Evolutionary conservation across 768 basidiomycete species (phyloP).

Genomic region (Auricularia auricula-judae): DNA sequence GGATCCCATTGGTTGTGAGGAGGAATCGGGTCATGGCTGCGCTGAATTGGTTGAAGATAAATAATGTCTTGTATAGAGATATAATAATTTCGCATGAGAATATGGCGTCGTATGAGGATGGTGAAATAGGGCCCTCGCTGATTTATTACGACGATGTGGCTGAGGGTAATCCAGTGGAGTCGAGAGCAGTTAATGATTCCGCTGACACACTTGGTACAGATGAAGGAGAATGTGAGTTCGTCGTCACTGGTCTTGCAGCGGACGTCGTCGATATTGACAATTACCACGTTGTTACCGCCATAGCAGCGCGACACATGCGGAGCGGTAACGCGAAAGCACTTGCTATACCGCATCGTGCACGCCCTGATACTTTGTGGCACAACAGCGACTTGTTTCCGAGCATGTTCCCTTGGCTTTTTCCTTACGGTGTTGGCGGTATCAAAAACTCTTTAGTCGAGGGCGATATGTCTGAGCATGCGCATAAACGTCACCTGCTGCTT

Average conservation of each 20-base stretch:
- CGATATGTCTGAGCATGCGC: constrained; percentile 5
- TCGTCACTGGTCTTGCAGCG: constrained; percentile 11
- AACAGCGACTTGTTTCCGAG: not conserved
- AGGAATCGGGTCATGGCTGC: constrained; percentile 14
- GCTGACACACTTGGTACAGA: constrained; percentile 11
- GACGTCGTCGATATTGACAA: not conserved
- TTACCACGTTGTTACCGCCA: not conserved
- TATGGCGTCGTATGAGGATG: constrained; percentile 2
- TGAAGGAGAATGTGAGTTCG: constrained; percentile 13
- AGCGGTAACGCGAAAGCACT: not conserved
- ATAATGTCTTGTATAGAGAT: constrained; percentile 23
- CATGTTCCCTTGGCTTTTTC: constrained; percentile 2
- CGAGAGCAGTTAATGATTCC: constrained; percentile 17
- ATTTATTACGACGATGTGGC: constrained; percentile 11
- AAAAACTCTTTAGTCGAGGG: not conserved
- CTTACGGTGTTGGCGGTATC: constrained; percentile 1
- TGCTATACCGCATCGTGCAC: not conserved
- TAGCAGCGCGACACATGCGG: not conserved
- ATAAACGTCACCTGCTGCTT: constrained; percentile 22
- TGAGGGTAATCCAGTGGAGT: constrained; percentile 16
- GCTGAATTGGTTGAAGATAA: constrained; percentile 24
- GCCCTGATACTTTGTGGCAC: not conserved
- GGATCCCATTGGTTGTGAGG: constrained; percentile 16
- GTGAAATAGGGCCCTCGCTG: constrained; percentile 7
- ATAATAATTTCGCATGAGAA: constrained; percentile 18